Evolutionary conservation across 2,329 filamentous ascomycete species (phyloP).

Genomic region (Pyrenochaeta sp.): DNA sequence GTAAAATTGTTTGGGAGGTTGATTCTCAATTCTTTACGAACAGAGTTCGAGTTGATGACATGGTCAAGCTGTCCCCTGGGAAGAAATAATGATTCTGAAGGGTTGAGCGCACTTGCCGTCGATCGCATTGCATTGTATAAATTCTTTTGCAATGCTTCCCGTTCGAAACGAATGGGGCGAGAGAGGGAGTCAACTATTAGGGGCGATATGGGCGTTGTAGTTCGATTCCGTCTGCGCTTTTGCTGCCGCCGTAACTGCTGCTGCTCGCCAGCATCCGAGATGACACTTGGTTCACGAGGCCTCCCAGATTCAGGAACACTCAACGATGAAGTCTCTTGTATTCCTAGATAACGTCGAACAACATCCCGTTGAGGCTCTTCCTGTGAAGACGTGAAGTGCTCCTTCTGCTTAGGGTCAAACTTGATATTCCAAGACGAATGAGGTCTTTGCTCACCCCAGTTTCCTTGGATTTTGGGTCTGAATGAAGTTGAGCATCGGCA

Average conservation of each 20-base stretch:
- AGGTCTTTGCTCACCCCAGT: too few species aligned
- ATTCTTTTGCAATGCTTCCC: slow-evolving; percentile 8
- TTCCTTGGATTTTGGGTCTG: too few species aligned
- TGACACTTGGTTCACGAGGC: slow-evolving; percentile 8
- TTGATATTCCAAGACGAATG: too few species aligned
- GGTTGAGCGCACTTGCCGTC: background rate
- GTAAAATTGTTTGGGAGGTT: slow-evolving; percentile 1
- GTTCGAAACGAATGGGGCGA: background rate
- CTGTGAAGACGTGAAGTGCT: too few species aligned
- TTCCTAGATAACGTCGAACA: too few species aligned
- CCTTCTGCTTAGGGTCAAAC: too few species aligned
- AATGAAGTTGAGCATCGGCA: too few species aligned
- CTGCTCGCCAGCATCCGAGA: slow-evolving; percentile 22
- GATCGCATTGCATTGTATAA: slow-evolving; percentile 3
- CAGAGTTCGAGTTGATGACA: slow-evolving; percentile 6
- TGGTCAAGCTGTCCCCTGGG: slow-evolving; percentile 2
- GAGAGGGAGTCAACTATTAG: background rate
- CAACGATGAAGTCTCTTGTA: too few species aligned
- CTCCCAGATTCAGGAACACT: too few species aligned
- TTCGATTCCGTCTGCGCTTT: background rate
- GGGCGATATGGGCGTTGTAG: background rate
- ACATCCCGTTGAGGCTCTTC: too few species aligned
- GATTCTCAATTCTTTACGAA: slow-evolving; percentile 7
- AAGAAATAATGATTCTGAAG: slow-evolving; percentile 4
- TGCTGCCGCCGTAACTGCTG: slow-evolving; percentile 10